Percentiles rank a stretch among this genome's conserved stretches.
Evolutionary conservation across 495 filamentous ascomycete species (phyloP).

Genomic region (Xylaria palmicola): DNA sequence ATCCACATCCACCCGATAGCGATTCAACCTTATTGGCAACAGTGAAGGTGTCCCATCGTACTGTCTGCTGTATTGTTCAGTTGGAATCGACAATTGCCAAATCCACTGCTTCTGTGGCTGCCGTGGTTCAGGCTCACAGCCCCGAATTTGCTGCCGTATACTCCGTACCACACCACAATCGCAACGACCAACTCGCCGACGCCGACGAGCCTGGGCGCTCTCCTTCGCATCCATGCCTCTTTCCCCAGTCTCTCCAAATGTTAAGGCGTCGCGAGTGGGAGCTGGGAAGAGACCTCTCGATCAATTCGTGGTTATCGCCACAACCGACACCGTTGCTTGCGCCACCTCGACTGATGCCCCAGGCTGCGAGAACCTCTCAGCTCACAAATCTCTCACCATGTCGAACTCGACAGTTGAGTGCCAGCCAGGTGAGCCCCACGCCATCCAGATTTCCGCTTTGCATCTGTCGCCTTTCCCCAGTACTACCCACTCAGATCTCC

Average conservation of each 20-base stretch:
- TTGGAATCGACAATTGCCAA: too few relatives aligned
- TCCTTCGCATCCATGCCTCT: constrained; percentile 35
- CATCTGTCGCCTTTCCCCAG: not conserved
- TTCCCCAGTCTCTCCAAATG: constrained; percentile 35
- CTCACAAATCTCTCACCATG: constrained; percentile 11
- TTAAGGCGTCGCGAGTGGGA: constrained; percentile 32
- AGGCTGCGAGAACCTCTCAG: constrained; percentile 13
- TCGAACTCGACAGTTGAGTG: constrained; percentile 7
- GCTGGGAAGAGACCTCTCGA: constrained; percentile 36
- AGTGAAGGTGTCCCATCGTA: too few relatives aligned
- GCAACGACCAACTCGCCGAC: too few relatives aligned
- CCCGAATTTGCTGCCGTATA: too few relatives aligned
- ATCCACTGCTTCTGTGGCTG: too few relatives aligned
- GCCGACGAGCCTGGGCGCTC: not conserved
- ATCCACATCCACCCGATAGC: too few relatives aligned
- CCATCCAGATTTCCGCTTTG: not conserved
- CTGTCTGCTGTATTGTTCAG: too few relatives aligned
- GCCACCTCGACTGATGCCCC: constrained; percentile 7
- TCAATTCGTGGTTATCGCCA: constrained; percentile 32
- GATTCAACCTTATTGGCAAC: too few relatives aligned
- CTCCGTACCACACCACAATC: not conserved
- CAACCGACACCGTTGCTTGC: constrained; percentile 7
- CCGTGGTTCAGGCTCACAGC: too few relatives aligned
- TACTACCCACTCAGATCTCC: not conserved
- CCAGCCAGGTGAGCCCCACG: constrained; percentile 18